Evolutionary conservation across 1,139 yeast species (phyloP), one percentile per base, ranked within the genome.

Genomic region (Wickerhamomyces sp.): DNA sequence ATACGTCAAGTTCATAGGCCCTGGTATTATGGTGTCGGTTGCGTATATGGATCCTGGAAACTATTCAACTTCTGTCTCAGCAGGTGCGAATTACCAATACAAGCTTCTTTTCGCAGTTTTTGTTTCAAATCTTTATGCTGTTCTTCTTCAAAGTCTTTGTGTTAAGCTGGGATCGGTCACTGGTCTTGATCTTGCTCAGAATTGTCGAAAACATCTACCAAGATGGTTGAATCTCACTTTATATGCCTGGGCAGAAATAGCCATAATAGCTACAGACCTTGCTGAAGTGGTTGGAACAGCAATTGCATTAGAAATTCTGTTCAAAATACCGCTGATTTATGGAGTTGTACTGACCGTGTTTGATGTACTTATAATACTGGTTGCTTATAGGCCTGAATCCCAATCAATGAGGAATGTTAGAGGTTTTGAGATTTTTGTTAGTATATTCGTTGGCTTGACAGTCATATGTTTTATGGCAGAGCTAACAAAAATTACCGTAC

Each of bases 31-130:
- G 93, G 95, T 93, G 30, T 80, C 94, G 26, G 98, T 93, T 43
- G 96, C 98, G 0, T 93, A 91, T 61, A 88, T 93, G 86, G 99
- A 93, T 60, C 98, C 99, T 1, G 99, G 99, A 2, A 93, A 93
- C 67, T 93, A 91, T 66, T 84, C 96, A 32, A 89, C 98, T 3
- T 93, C 95, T 35, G 96, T 93, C 31, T 84, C 96, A 7, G 95
- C 94, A 26, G 96, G 96, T 45, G 90, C 96, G 14, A 83, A 85
- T 42, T 91, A 84, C 65, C 81, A 86, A 62, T 93, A 88, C 67
- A 83, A 86, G 56, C 73, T 93, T 46, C 68, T 93, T 30, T 93
- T 93, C 62, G 81, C 89, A 45, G 79, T 93, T 10, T 73, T 90
- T 44, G 65, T 91, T 30, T 84, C 96, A 26, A 93, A 91, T 63